phyloP scores from a whole-genome alignment of 176 grass and related monocot genomes.

The Puccinellia tenuiflora region DNA sequence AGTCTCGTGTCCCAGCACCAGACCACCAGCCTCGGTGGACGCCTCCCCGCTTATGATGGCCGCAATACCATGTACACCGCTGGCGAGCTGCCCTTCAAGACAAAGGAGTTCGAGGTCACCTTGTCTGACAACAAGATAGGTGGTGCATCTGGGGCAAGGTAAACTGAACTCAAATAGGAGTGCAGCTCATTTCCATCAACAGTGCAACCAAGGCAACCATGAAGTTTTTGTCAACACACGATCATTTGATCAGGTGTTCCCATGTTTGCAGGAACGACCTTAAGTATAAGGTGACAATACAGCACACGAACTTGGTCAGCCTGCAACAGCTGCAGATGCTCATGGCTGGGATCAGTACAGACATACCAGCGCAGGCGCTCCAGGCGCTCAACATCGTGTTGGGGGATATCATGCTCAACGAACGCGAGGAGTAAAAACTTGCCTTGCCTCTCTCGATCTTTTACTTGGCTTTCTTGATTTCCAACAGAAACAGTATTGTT shows the following conservation, averaged over 20 bases:
- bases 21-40: slow-evolving; percentile 26
- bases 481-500: background rate
- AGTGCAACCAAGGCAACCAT: background rate
- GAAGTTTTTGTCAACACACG: background rate
- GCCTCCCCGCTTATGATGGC: slow-evolving; percentile 55
- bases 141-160: slow-evolving; percentile 1
- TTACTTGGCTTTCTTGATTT: background rate
- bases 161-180: background rate
- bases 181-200: background rate
- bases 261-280: slow-evolving; percentile 16
- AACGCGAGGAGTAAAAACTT: slow-evolving; percentile 21
- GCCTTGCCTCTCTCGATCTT: background rate
- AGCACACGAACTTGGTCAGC: slow-evolving; percentile 22
- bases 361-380: slow-evolving; percentile 40
- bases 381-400: slow-evolving; percentile 54
- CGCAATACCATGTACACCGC: slow-evolving; percentile 54
- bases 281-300: slow-evolving; percentile 46
- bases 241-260: background rate
- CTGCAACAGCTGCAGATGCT: slow-evolving; percentile 42
- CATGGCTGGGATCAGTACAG: slow-evolving; percentile 19
- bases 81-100: slow-evolving; percentile 34
- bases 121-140: background rate
- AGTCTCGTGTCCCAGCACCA: slow-evolving; percentile 30
- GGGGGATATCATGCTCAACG: slow-evolving; percentile 31
- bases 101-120: slow-evolving; percentile 33